Evolutionary conservation across 2,329 filamentous ascomycete genomes (phyloP).

Genomic region (Aspergillus neoniger): DNA sequence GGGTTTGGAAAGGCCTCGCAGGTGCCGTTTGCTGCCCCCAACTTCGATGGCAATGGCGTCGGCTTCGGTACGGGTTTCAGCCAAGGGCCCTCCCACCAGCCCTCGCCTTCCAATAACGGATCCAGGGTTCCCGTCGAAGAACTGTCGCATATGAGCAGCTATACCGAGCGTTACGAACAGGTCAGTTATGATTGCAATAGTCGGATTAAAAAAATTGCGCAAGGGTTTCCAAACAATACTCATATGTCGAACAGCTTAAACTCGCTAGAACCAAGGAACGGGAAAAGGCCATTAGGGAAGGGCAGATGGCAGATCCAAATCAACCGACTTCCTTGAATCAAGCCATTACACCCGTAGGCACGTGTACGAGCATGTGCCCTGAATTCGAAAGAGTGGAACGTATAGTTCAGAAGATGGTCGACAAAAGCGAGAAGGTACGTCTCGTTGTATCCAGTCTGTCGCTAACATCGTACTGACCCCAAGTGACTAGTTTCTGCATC

Average conservation of each 20-base stretch:
- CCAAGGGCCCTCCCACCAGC: slow-evolving; percentile 7
- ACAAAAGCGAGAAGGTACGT: slow-evolving; percentile 60
- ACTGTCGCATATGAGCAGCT: slow-evolving; percentile 25
- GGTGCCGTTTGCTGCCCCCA: slow-evolving; percentile 17
- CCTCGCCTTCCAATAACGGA: slow-evolving; percentile 13
- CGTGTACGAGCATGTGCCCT: slow-evolving; percentile 65
- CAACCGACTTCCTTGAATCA: slow-evolving; percentile 61
- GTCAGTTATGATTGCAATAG: slow-evolving; percentile 24
- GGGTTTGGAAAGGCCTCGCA: slow-evolving; percentile 20
- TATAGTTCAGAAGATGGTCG: slow-evolving; percentile 63
- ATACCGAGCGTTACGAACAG: slow-evolving; percentile 41
- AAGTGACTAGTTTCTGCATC: slow-evolving; percentile 35
- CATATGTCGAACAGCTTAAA: slow-evolving; percentile 45
- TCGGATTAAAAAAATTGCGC: neutral
- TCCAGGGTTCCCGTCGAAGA: slow-evolving; percentile 27
- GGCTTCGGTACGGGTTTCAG: slow-evolving; percentile 23
- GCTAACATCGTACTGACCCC: slow-evolving; percentile 14
- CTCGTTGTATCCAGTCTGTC: neutral
- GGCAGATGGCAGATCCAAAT: slow-evolving; percentile 60
- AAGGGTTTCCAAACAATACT: neutral
- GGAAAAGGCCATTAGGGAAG: slow-evolving; percentile 53
- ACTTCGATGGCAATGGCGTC: slow-evolving; percentile 15
- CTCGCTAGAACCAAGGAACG: slow-evolving; percentile 53
- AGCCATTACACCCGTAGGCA: slow-evolving; percentile 63
- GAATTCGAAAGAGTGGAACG: slow-evolving; percentile 64